Conservation (phyloP, 2,329 filamentous ascomycete genomes). For the Pezicula radicicola region DNA sequence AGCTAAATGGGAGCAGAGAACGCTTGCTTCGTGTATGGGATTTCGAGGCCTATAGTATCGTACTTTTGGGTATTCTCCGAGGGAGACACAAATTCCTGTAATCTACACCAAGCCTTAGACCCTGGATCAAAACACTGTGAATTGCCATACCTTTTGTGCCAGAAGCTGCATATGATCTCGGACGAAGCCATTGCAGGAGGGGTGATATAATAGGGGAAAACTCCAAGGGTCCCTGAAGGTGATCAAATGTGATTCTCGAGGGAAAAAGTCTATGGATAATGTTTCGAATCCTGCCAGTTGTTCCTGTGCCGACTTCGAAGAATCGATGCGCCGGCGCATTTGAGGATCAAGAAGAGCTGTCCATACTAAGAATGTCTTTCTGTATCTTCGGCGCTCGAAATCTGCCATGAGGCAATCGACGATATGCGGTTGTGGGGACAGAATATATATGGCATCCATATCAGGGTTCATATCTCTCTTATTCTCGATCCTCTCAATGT, state of each 20-base stretch:
- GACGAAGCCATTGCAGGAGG: slow-evolving; percentile 81
- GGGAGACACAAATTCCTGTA: slow-evolving; percentile 79
- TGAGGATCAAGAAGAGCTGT: slow-evolving; percentile 69
- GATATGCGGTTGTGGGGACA: slow-evolving; percentile 82
- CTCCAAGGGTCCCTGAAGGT: slow-evolving; percentile 95
- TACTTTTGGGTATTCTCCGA: slow-evolving; percentile 93
- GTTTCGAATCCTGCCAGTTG: slow-evolving; percentile 79
- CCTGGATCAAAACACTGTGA: background rate
- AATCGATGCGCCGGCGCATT: slow-evolving; percentile 72
- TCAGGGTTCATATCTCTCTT: slow-evolving; percentile 77
- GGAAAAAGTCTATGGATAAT: slow-evolving; percentile 84
- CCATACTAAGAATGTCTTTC: slow-evolving; percentile 80
- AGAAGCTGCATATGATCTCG: slow-evolving; percentile 78
- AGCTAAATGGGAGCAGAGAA: slow-evolving; percentile 84
- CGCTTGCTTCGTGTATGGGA: slow-evolving; percentile 79
- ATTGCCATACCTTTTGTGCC: slow-evolving; percentile 72
- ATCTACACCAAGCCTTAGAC: slow-evolving; percentile 50
- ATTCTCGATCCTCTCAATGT: slow-evolving; percentile 92
- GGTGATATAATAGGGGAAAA: slow-evolving; percentile 90
- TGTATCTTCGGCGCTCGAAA: slow-evolving; percentile 80
- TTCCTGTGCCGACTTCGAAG: slow-evolving; percentile 63
- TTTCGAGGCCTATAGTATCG: slow-evolving; percentile 80
- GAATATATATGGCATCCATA: slow-evolving; percentile 93
- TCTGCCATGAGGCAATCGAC: slow-evolving; percentile 94
- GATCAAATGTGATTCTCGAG: slow-evolving; percentile 85